Percentiles rank a stretch among this genome's conserved stretches.
These are phyloP conservation scores for Septoria petroselini DNA, from an alignment of 2,329 filamentous ascomycete genomes.

Conservation along the genomic window DNA sequence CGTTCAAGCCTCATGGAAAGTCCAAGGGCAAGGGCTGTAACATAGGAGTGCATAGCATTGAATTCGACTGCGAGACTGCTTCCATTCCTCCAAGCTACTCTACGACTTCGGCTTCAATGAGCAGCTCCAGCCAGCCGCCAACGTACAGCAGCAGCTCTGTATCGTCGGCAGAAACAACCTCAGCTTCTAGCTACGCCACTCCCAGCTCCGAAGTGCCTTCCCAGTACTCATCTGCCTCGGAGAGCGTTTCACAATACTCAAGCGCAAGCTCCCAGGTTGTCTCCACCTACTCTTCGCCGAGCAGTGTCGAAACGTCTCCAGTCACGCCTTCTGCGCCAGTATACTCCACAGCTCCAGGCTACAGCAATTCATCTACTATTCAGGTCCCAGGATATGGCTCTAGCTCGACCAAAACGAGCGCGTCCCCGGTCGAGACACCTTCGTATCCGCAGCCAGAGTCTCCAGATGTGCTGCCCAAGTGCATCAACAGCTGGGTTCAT, in stretches of 20 bases:
- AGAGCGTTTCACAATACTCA: constrained; percentile 19
- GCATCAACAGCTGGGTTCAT: constrained; percentile 87
- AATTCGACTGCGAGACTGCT: constrained; percentile 65
- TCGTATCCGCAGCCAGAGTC: constrained; percentile 40
- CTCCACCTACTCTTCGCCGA: constrained; percentile 6
- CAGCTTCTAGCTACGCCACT: constrained; percentile 12
- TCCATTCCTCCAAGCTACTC: constrained; percentile 34
- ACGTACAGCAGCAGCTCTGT: constrained; percentile 27
- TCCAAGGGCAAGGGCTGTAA: constrained; percentile 51
- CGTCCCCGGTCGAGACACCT: constrained; percentile 38
- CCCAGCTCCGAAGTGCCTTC: constrained; percentile 16
- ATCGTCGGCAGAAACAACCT: constrained; percentile 19
- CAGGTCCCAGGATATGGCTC: constrained; percentile 18
- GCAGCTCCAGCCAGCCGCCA: constrained; percentile 20
- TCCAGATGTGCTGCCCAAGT: constrained; percentile 75
- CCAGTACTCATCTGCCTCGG: constrained; percentile 15
- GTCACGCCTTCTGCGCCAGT: constrained; percentile 2
- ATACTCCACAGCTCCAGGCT: constrained; percentile 10
- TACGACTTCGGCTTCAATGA: constrained; percentile 25
- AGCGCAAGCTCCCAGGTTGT: constrained; percentile 9
- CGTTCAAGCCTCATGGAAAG: constrained; percentile 54
- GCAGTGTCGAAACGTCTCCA: constrained; percentile 18
- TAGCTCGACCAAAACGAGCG: constrained; percentile 37
- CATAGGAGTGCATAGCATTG: constrained; percentile 70
- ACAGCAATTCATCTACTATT: constrained; percentile 16